These are phyloP conservation scores for Luffa acutangula DNA, from an alignment of 306 rosid species.

Conservation along the genomic window DNA sequence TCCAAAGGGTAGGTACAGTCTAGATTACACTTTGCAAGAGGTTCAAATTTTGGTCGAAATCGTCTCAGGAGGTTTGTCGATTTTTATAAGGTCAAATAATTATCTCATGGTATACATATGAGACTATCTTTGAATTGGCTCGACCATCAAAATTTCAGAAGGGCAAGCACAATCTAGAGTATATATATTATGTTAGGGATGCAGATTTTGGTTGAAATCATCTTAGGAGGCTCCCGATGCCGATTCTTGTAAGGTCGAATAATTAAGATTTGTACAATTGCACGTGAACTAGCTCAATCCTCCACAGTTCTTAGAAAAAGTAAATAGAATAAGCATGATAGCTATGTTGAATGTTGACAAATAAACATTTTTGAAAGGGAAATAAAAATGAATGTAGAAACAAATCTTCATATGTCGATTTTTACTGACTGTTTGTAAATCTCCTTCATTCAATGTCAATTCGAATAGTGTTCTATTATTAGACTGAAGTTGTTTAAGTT, in stretches of 20 bases:
- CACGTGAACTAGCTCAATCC: not conserved
- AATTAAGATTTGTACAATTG: not conserved
- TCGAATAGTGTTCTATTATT: not conserved
- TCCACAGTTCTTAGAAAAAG: not conserved
- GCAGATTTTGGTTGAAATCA: not conserved
- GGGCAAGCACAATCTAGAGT: not conserved
- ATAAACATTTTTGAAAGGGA: not conserved
- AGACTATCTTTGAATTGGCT: not conserved
- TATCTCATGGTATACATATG: not conserved
- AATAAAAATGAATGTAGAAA: not conserved
- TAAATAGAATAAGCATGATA: slow-evolving; percentile 1
- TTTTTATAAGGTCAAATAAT: not conserved
- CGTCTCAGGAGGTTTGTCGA: not conserved
- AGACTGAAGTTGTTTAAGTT: slow-evolving; percentile 2
- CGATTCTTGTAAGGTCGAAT: not conserved
- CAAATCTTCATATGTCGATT: not conserved
- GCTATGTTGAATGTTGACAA: not conserved
- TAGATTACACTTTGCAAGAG: not conserved
- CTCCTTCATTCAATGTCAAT: not conserved
- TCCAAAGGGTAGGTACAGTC: not conserved
- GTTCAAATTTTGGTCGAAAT: not conserved
- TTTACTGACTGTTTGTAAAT: not conserved
- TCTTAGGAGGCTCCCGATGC: not conserved
- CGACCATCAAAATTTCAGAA: not conserved
- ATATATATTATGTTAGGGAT: not conserved